Evolutionary conservation across 331 rosid species (phyloP).

Genomic region (Acacia pycnantha): DNA sequence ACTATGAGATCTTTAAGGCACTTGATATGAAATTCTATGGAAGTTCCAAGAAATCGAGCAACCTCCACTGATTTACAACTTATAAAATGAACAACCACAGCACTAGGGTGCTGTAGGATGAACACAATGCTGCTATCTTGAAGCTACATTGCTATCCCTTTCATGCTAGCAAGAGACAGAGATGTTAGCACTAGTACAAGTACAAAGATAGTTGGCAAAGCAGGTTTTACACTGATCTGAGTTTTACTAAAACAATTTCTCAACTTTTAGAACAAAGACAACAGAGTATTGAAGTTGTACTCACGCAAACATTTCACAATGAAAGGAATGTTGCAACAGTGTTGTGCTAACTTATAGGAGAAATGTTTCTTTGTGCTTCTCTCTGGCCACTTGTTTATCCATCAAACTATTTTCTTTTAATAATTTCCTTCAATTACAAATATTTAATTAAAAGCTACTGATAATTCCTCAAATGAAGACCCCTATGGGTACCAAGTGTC

Average conservation of each 20-base stretch:
- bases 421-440: neutral
- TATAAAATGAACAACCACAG: neutral
- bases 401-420: neutral
- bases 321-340: neutral
- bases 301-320: neutral
- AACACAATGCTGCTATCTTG: neutral
- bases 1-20: neutral
- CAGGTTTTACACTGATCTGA: neutral
- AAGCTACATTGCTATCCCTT: neutral
- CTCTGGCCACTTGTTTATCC: neutral
- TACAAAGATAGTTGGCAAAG: neutral
- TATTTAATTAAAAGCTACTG: slow-evolving; percentile 8
- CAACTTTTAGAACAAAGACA: neutral
- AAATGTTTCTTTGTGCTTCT: neutral
- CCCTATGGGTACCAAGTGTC: neutral
- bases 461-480: slow-evolving; percentile 1
- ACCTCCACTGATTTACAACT: neutral
- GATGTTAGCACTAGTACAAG: neutral
- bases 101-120: neutral
- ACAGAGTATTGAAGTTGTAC: neutral
- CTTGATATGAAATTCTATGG: neutral
- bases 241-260: neutral
- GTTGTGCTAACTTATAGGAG: neutral
- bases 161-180: neutral
- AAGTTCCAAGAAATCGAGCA: neutral